Evolutionary conservation across 257 asterid species (phyloP), one percentile per base, ranked within the genome.

Genomic region (Penstemon eatonii): DNA sequence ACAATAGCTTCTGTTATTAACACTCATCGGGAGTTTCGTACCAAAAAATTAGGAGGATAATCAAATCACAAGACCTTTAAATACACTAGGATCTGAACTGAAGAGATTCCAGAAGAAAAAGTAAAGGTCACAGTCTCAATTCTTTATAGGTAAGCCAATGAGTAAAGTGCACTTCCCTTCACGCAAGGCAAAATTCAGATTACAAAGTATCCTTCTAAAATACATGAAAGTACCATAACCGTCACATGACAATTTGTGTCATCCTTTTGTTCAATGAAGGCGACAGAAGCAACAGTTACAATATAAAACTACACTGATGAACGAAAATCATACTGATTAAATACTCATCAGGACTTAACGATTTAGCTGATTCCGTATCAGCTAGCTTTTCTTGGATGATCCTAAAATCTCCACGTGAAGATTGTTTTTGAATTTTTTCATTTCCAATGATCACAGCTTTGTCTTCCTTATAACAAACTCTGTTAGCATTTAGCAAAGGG

Each of bases 101-200:
- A 6, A 3, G 18, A 33, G 39, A 7, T 18, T 5, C 4, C 8
- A 54, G 42, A 25, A 45, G 38, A 44, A 45, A 68, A 12, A 40
- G 61, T 15, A 10, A 10, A 12, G 50, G 62, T 49, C 70, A 25
- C 3, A 11, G 33, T 45, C 70, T 11, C 60, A 7, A 33, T 3
- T 33, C 8, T 8, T 19, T 8, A 42, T 6, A 40, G 15, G 58
- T 63, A 68, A 36, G 46, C 41, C 18, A 42, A 38, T 25, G 73
- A 62, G 74, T 63, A 58, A 52, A 18, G 67, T 42, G 69, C 60
- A 52, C 49, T 74, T 71, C 68, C 69, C 68, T 53, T 60, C 65
- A 54, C 56, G 71, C 25, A 43, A 73, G 69, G 76, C 76, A 73
- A 73, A 46, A 46, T 46, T 40, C 10, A 33, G 51, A 66, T 33